phyloP scores from a whole-genome alignment of 2,329 filamentous ascomycete genomes.

The Colletotrichum nymphaeae region DNA sequence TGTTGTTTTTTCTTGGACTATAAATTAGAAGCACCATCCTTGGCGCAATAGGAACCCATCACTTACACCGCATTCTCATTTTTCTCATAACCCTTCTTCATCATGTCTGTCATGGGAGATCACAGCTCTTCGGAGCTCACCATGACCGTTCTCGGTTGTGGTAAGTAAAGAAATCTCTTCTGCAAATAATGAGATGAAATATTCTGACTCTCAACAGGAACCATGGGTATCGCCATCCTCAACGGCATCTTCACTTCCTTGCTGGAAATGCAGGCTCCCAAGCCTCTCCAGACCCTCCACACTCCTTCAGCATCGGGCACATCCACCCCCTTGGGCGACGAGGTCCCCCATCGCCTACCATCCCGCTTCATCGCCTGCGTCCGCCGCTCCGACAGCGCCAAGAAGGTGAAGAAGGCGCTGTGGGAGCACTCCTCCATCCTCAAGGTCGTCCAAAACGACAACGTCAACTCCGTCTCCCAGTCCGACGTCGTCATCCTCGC shows the following conservation, averaged over 20 bases:
- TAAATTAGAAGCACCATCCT: neutral
- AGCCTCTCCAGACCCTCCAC: slow-evolving; percentile 54
- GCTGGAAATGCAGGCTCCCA: slow-evolving; percentile 58
- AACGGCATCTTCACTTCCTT: slow-evolving; percentile 82
- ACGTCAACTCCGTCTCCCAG: slow-evolving; percentile 73
- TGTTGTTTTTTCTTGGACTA: neutral
- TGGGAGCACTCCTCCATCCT: slow-evolving; percentile 71
- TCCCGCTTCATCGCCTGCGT: slow-evolving; percentile 86
- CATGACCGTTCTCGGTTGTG: slow-evolving; percentile 84
- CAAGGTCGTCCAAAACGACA: slow-evolving; percentile 77
- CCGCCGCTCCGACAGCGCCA: slow-evolving; percentile 70
- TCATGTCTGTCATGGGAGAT: slow-evolving; percentile 45
- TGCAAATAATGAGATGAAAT: neutral
- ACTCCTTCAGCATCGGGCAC: slow-evolving; percentile 46
- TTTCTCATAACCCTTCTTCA: slow-evolving; percentile 31
- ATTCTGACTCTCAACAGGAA: slow-evolving; percentile 63
- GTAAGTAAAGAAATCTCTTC: slow-evolving; percentile 56
- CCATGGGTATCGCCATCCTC: slow-evolving; percentile 87
- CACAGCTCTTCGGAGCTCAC: slow-evolving; percentile 67
- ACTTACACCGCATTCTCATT: slow-evolving; percentile 23
- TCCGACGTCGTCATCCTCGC: slow-evolving; percentile 81
- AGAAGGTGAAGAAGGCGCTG: slow-evolving; percentile 75
- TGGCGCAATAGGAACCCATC: neutral
- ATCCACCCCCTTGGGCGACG: slow-evolving; percentile 55
- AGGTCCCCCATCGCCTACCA: slow-evolving; percentile 68